Conservation (phyloP, 345 rosid genomes). For the Acer saccharum region DNA sequence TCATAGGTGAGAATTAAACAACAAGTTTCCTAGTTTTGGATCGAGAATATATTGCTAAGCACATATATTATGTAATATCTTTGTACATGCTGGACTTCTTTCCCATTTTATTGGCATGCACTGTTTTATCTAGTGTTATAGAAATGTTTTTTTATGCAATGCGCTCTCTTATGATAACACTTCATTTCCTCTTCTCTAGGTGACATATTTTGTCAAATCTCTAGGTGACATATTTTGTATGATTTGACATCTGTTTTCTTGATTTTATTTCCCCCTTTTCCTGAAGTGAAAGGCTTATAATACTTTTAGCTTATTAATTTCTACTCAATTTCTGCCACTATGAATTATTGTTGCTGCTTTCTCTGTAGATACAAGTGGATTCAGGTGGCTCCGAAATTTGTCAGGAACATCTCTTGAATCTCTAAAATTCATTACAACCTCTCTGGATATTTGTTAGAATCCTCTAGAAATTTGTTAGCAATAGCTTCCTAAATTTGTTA, state of each 20-base stretch:
- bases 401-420: too few species aligned
- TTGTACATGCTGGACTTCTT: not conserved
- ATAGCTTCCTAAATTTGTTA: not conserved
- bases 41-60: not conserved
- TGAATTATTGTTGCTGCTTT: not conserved
- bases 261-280: not conserved
- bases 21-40: not conserved
- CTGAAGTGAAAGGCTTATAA: not conserved
- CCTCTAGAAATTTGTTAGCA: not conserved
- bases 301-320: conserved; percentile 5
- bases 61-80: not conserved
- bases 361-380: conserved; percentile 4
- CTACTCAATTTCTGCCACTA: not conserved
- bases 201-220: not conserved
- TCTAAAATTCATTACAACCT: not conserved
- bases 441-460: not conserved
- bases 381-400: too few species aligned
- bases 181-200: not conserved
- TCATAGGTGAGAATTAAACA: conserved; percentile 55
- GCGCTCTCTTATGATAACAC: not conserved
- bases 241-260: not conserved
- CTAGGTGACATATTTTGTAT: not conserved
- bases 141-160: not conserved
- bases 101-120: conserved; percentile 2
- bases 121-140: not conserved